Conservation (phyloP, 352 stramenopile genomes). For the Thalassiosira mediterranea region DNA sequence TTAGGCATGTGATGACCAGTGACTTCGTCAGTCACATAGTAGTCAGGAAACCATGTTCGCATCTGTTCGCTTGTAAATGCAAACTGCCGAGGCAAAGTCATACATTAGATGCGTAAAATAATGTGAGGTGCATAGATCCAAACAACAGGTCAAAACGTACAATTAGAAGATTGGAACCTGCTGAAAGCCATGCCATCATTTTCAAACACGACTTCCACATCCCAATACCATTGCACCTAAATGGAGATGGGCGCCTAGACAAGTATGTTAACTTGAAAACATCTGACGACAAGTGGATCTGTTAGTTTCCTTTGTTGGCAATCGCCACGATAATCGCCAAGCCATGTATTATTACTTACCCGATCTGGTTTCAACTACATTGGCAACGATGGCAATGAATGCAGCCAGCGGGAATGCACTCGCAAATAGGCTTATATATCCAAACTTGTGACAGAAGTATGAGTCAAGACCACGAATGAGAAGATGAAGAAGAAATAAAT, state of each 20-base stretch:
- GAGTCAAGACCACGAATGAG: too few species aligned
- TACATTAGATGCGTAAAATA: too few species aligned
- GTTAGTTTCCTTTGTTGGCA: too few species aligned
- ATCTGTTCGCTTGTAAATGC: slow-evolving; percentile 89
- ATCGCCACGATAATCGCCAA: too few species aligned
- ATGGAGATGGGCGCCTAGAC: slow-evolving; percentile 39
- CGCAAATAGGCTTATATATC: slow-evolving; percentile 94
- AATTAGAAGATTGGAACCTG: slow-evolving; percentile 93
- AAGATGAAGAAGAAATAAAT: too few species aligned
- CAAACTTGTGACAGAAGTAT: too few species aligned
- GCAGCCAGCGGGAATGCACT: slow-evolving; percentile 91
- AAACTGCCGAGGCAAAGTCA: too few species aligned
- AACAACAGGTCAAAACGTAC: slow-evolving; percentile 91
- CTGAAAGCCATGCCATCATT: slow-evolving; percentile 87
- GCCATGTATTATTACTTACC: too few species aligned
- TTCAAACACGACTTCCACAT: slow-evolving; percentile 91
- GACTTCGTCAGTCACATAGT: slow-evolving; percentile 58
- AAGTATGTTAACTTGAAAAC: slow-evolving; percentile 61
- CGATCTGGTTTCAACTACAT: slow-evolving; percentile 90
- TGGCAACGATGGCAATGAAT: slow-evolving; percentile 89
- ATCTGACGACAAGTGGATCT: too few species aligned
- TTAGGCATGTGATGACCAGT: slow-evolving; percentile 31
- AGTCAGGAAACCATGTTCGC: slow-evolving; percentile 68
- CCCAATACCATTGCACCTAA: slow-evolving; percentile 77
- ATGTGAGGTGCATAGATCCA: too few species aligned